Evolutionary conservation across 352 stramenopile genomes (phyloP).

Genomic region (Elongisporangium senticosum): DNA sequence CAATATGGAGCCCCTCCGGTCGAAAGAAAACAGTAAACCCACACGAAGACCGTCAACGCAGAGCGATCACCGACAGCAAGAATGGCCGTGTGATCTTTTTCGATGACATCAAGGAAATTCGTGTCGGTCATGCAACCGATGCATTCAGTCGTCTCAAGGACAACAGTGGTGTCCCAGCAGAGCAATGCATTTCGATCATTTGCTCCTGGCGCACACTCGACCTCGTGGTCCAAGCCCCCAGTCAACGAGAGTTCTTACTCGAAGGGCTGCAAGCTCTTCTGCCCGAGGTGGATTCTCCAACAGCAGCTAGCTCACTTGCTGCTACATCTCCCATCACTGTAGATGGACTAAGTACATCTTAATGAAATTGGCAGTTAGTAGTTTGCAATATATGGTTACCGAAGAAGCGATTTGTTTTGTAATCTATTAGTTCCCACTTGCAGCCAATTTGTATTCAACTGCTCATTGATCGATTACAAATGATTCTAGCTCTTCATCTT

Average conservation of each 20-base stretch:
- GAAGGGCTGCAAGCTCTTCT: slow-evolving; percentile 36
- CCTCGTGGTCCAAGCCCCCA: slow-evolving; percentile 35
- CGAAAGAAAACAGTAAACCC: slow-evolving; percentile 6
- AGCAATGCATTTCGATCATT: slow-evolving; percentile 57
- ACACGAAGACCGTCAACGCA: background rate
- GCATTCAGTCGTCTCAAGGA: slow-evolving; percentile 35
- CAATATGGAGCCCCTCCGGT: background rate
- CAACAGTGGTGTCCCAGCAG: slow-evolving; percentile 15
- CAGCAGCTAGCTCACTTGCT: background rate
- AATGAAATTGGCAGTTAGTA: slow-evolving; percentile 13
- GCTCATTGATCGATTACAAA: slow-evolving; percentile 45
- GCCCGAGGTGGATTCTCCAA: slow-evolving; percentile 1
- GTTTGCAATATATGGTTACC: slow-evolving; percentile 1
- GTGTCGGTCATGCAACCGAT: slow-evolving; percentile 39
- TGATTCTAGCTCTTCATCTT: slow-evolving; percentile 48
- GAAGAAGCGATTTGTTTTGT: background rate
- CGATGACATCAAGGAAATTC: slow-evolving; percentile 46
- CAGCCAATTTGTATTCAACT: background rate
- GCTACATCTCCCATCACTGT: background rate
- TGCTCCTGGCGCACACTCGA: slow-evolving; percentile 60
- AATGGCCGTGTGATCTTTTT: slow-evolving; percentile 27
- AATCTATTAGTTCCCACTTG: background rate
- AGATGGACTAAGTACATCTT: slow-evolving; percentile 9
- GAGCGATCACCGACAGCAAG: slow-evolving; percentile 5
- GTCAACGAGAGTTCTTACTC: slow-evolving; percentile 54